Evolutionary conservation across 2,329 filamentous ascomycete genomes (phyloP).

Genomic region (Paraphoma sp.): DNA sequence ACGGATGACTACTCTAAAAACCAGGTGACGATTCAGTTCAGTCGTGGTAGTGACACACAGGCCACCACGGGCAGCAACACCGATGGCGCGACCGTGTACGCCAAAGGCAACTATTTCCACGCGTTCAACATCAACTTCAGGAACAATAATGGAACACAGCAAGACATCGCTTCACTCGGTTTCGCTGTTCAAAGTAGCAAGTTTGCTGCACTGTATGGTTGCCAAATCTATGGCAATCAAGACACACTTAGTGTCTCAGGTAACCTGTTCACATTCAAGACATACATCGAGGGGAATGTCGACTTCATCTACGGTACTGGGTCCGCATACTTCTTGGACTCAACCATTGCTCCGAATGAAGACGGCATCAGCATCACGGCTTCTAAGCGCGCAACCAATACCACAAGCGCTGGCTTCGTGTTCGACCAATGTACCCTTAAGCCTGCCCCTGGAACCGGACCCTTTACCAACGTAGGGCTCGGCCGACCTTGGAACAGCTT

Average conservation of each 20-base stretch:
- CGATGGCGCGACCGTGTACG: constrained; percentile 50
- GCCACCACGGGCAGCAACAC: constrained; percentile 42
- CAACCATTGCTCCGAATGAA: constrained; percentile 46
- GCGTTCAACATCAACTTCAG: constrained; percentile 51
- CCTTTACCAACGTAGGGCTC: constrained; percentile 39
- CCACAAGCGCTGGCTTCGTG: constrained; percentile 47
- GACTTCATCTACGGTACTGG: constrained; percentile 56
- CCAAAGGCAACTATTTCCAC: constrained; percentile 50
- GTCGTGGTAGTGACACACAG: constrained; percentile 48
- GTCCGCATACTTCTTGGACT: constrained; percentile 53
- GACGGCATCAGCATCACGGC: constrained; percentile 48
- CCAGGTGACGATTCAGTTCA: constrained; percentile 46
- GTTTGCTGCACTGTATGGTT: constrained; percentile 48
- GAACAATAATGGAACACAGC: constrained; percentile 47
- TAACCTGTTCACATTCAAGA: constrained; percentile 50
- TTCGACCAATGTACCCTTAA: constrained; percentile 47
- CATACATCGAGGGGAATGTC: constrained; percentile 50
- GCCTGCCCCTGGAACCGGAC: constrained; percentile 32
- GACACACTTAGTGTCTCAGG: constrained; percentile 49
- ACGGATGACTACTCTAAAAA: constrained; percentile 48
- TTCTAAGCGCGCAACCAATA: constrained; percentile 49
- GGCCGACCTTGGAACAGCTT: constrained; percentile 30
- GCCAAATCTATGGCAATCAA: constrained; percentile 49
- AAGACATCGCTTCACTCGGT: constrained; percentile 49
- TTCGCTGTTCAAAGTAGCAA: constrained; percentile 53